phyloP scores from a whole-genome alignment of 768 basidiomycete genomes.

The Hypholoma sublateritium region DNA sequence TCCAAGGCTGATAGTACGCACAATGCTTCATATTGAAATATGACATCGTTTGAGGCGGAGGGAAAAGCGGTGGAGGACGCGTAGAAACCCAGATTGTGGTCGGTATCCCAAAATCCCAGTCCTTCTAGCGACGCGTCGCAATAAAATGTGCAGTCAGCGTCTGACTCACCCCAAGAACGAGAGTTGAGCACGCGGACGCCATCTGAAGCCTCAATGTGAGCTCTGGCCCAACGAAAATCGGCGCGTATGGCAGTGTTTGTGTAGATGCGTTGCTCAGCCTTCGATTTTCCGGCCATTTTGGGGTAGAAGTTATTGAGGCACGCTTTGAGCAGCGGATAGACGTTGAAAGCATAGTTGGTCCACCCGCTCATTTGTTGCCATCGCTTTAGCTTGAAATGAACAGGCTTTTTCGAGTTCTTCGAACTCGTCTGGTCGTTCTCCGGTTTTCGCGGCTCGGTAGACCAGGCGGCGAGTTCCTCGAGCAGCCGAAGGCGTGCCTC shows the following conservation, averaged over 20 bases:
- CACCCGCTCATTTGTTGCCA: slow-evolving; percentile 32
- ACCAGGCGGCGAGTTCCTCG: not conserved
- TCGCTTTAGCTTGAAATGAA: not conserved
- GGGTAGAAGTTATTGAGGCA: slow-evolving; percentile 31
- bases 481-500: not conserved
- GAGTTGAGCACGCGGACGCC: slow-evolving; percentile 26
- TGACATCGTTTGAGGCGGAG: slow-evolving; percentile 3
- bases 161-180: slow-evolving; percentile 4
- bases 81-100: slow-evolving; percentile 20
- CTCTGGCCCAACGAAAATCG: slow-evolving; percentile 32
- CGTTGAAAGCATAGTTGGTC: slow-evolving; percentile 42
- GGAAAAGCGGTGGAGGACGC: not conserved
- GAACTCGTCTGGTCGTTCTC: not conserved
- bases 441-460: not conserved
- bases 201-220: slow-evolving; percentile 15
- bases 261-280: slow-evolving; percentile 14
- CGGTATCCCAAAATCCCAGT: slow-evolving; percentile 29
- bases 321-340: slow-evolving; percentile 33
- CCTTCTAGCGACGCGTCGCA: slow-evolving; percentile 26
- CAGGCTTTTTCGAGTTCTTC: not conserved
- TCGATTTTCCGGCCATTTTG: slow-evolving; percentile 30
- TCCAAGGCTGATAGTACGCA: slow-evolving; percentile 20
- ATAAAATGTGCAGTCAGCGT: slow-evolving; percentile 13
- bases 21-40: slow-evolving; percentile 28
- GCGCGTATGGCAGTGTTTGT: slow-evolving; percentile 25